Percentiles rank a stretch among this genome's conserved stretches.
Evolutionary conservation across 139 green algal genomes (phyloP).

Genomic region (Ostreobium quekettii): DNA sequence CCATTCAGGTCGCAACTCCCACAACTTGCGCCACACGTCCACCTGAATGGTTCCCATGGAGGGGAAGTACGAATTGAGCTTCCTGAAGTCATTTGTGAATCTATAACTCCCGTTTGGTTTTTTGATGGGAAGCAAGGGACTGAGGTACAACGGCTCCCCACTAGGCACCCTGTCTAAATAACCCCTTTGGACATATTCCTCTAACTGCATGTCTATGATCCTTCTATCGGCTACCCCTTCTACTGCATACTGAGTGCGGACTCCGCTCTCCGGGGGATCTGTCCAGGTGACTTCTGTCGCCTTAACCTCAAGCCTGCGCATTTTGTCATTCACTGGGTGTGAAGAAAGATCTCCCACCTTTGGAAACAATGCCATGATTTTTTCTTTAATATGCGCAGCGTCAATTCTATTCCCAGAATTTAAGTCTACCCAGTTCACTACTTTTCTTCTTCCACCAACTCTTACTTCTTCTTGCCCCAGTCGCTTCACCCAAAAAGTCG

Average conservation of each 20-base stretch:
- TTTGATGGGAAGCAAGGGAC: neutral
- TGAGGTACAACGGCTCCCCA: neutral
- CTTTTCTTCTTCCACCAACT: too few relatives aligned
- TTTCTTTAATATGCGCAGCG: too few relatives aligned
- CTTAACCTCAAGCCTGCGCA: neutral
- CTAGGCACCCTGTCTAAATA: neutral
- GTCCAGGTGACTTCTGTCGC: conserved; percentile 11
- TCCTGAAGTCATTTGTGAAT: conserved; percentile 15
- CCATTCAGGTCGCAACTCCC: neutral
- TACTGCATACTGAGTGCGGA: neutral
- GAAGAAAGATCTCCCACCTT: neutral
- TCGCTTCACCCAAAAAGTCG: too few relatives aligned
- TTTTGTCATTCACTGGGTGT: conserved; percentile 1
- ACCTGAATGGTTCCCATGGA: neutral
- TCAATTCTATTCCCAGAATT: too few relatives aligned
- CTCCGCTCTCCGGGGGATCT: neutral
- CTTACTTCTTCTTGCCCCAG: too few relatives aligned
- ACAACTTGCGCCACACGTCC: neutral
- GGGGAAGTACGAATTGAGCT: conserved; percentile 11
- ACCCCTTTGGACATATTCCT: conserved; percentile 11
- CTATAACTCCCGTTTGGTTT: conserved; percentile 8
- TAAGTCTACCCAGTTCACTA: too few relatives aligned
- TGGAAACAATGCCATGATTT: neutral
- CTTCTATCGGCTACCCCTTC: neutral
- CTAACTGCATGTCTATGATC: neutral